Evolutionary conservation across 768 basidiomycete genomes (phyloP).

Genomic region (Pleurotus tuoliensis): DNA sequence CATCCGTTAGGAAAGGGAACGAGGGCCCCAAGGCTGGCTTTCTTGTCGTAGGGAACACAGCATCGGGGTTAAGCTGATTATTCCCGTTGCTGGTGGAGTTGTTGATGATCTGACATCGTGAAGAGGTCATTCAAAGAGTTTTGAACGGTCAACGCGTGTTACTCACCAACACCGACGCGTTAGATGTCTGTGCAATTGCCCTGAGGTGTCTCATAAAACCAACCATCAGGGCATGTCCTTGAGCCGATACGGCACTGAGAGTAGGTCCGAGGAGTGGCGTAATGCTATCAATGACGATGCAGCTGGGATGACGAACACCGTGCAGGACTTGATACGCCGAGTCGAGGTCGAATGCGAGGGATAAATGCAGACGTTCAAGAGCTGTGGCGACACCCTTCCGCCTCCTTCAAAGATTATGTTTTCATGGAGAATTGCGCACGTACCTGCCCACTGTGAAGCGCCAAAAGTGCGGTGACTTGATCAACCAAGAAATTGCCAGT

Average conservation of each 20-base stretch:
- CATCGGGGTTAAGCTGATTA: slow-evolving; percentile 23
- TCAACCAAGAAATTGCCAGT: slow-evolving; percentile 61
- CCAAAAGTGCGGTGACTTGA: slow-evolving; percentile 35
- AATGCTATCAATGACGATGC: slow-evolving; percentile 61
- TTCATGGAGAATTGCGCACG: not conserved
- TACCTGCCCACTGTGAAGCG: slow-evolving; percentile 23
- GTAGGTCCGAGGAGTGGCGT: slow-evolving; percentile 62
- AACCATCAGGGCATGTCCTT: slow-evolving; percentile 75
- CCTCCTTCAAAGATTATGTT: slow-evolving; percentile 1
- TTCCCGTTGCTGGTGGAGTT: slow-evolving; percentile 34
- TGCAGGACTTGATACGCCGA: slow-evolving; percentile 48
- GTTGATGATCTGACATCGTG: slow-evolving; percentile 52
- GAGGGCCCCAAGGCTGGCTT: slow-evolving; percentile 78
- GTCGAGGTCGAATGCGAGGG: slow-evolving; percentile 56
- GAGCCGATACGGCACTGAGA: slow-evolving; percentile 61
- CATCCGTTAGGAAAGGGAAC: slow-evolving; percentile 69
- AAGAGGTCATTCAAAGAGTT: too few species aligned
- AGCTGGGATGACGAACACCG: slow-evolving; percentile 24
- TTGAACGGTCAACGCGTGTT: not conserved
- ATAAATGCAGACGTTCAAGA: slow-evolving; percentile 56
- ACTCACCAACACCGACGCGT: slow-evolving; percentile 53
- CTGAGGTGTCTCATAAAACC: slow-evolving; percentile 67
- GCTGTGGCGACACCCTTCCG: slow-evolving; percentile 21
- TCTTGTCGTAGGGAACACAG: slow-evolving; percentile 30
- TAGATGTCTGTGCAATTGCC: slow-evolving; percentile 37